Base-by-base conservation (phyloP, 495 filamentous ascomycete genomes). In the Aspergillus carlsbadensis region DNA sequence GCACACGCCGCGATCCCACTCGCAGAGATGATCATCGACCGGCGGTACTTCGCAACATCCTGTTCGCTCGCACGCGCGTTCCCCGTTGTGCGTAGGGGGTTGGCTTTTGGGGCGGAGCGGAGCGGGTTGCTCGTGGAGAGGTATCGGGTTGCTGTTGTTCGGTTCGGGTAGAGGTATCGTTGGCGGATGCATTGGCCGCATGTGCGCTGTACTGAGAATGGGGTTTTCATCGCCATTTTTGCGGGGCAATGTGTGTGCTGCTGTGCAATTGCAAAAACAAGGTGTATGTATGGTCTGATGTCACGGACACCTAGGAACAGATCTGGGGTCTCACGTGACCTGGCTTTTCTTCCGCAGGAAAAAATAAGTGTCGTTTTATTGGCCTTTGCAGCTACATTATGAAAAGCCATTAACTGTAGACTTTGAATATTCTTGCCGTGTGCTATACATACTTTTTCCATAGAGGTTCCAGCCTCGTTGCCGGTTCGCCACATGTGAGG, bases 1-100 rank as follows among this genome's bases (percentile, higher is more conserved):
- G 68, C 72, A 47, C 68, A 74, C 10, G 58, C 61, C 0, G 63
- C 60, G 1, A 78, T 74, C 3, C 75, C 75, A 1, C 60, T 68
- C 2, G 62, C 69, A 3, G 75, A 76, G n/a, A 71, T 37, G 0
- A 59, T 26, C 49, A 78, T 69, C 13, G 68, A 72, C 8, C 70
- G 70, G 15, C 62, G 64, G 45, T 59, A 68, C 33, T 65, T 56
- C 6, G 69, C 62, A 51, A 66, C 44, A 14, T 71, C 59, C 21
- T 71, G 52, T 2, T 62, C 49, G 47, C 46, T 54, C 29, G 43
- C 39, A 34, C 56, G 43, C 11, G 56, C 53, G 37, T 54, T 59
- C 18, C 37, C 29, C 31, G 52, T 3, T 42, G 63, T 56, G 39
- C 69, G 69, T 60, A 72, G 69, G 13, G 65, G 66, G 57, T 71